Evolutionary conservation across 2,329 filamentous ascomycete species (phyloP), one percentile per base, ranked within the genome.

Genomic region (Penicillium decumbens): DNA sequence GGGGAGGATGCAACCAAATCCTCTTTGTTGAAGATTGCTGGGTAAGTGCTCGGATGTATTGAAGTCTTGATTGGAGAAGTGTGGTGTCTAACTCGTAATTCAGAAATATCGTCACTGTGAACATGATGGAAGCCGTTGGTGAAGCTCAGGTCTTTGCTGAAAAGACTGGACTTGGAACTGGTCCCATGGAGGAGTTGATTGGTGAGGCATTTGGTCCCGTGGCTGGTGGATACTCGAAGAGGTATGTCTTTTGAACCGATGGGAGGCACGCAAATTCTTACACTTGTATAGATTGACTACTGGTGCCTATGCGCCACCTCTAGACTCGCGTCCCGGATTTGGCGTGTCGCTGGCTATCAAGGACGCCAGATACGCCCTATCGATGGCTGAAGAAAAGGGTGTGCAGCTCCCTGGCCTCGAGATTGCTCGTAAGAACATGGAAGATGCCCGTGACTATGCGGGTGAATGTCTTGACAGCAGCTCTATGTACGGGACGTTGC

Each of bases 101-200:
- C 41, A 70, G 67, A 23, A 75, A 75, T 48, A 73, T 75, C 32
- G 61, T 73, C 29, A 72, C 70, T 4, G 65, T 73, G 6, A 69
- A 66, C 41, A 59, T 76, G 63, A 73, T 77, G 65, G 73, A 76
- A 60, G 68, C 71, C 12, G 70, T 76, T 38, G 67, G 70, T 3
- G 73, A 76, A 56, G 68, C 71, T 1, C 73, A 75, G 51, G 72
- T 76, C 28, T 75, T 76, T 47, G 73, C 72, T 13, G 73, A 75
- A 51, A 69, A 72, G 57, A 73, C 70, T 3, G 72, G 72, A 3
- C 63, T 76, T n/a, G 72, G 72, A 8, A 68, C 68, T 1, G 63
- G 60, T 2, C 63, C 66, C 3, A 69, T 75, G 63, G 72, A 75
- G 51, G 68, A 71, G 25, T 62, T 75, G 50, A 72, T 76, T 43